Base-by-base conservation (phyloP, 176 grass and related monocot genomes). In the Raddia guianensis region DNA sequence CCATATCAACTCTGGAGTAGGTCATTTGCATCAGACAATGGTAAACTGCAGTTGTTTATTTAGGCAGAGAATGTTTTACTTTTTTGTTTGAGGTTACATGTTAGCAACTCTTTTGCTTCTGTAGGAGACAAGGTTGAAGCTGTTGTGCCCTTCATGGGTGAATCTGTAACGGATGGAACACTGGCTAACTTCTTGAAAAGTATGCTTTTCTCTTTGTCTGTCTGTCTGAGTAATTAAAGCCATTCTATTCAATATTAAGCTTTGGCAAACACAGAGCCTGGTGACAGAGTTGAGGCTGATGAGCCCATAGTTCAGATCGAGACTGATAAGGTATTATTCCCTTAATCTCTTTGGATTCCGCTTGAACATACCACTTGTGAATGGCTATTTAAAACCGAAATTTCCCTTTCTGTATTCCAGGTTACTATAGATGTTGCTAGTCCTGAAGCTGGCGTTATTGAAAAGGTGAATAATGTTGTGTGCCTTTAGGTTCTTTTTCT, bases 131-230 rank as follows among this genome's bases (percentile, higher is more conserved):
- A 77, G 37, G 66, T 93, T 37, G 93, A 99, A 42, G 96, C 90
- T 82, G 96, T 95, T 73, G 96, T 99, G 18, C 96, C 96, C 49
- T 99, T 86, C 79, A 99, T 99, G 96, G 96, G 96, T 82, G 96
- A 99, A 93, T 99, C 96, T 83, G 93, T 99, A 83, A 93, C 96
- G 67, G 96, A 99, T 82, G 96, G 96, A 91, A 99, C 96, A 55
- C 83, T 99, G 71, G 96, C 90, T 15, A 95, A 74, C 75, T 99
- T 95, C 75, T 84, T 99, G 62, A 95, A 93, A 79, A 99, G 96
- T 99, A 91, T 82, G 86, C 21, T 58, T 12, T 58, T 15, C 43
- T 2, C 55, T 1, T 54, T 3, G 62, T 3, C 69, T 4, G 40
- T 2, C 50, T 8, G 14, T 13, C 20, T 13, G 13, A 0, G 0